Evolutionary conservation across 108 stramenopile genomes (phyloP).

Genomic region (Discostella stelligeroides): DNA sequence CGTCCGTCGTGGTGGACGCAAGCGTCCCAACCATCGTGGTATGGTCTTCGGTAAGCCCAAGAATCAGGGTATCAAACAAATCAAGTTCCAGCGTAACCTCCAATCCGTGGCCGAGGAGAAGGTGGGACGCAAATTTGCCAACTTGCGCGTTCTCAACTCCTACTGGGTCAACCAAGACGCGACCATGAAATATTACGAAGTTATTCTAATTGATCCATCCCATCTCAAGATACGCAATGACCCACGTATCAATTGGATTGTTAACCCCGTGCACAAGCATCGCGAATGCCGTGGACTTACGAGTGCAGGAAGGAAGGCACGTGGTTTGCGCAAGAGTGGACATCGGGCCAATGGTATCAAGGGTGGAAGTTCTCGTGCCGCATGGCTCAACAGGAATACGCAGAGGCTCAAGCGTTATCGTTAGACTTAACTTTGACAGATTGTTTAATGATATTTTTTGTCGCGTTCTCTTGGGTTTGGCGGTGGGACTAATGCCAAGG

Average conservation of each 20-base stretch:
- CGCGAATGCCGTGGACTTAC: slow-evolving; percentile 99
- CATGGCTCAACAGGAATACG: slow-evolving; percentile 97
- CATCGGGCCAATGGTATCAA: slow-evolving; percentile 99
- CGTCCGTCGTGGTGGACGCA: slow-evolving; percentile 99
- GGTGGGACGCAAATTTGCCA: slow-evolving; percentile 94
- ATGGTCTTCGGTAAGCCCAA: slow-evolving; percentile 99
- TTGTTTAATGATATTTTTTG: not conserved
- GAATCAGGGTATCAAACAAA: slow-evolving; percentile 99
- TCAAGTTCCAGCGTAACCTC: slow-evolving; percentile 98
- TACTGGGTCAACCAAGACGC: slow-evolving; percentile 99
- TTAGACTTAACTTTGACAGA: slow-evolving; percentile 46
- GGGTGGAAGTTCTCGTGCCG: slow-evolving; percentile 93
- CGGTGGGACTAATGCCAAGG: too few species aligned
- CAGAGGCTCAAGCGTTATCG: slow-evolving; percentile 98
- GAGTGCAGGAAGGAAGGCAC: slow-evolving; percentile 95
- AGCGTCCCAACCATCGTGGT: slow-evolving; percentile 99
- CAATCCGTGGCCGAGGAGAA: slow-evolving; percentile 99
- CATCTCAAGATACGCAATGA: slow-evolving; percentile 98
- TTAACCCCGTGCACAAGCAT: slow-evolving; percentile 99
- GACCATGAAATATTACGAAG: slow-evolving; percentile 99
- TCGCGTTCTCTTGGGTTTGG: not conserved
- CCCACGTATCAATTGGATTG: slow-evolving; percentile 99
- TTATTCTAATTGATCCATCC: slow-evolving; percentile 97
- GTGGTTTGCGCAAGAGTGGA: slow-evolving; percentile 98
- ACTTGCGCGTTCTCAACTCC: slow-evolving; percentile 99